Percentiles rank a stretch among this genome's conserved stretches.
phyloP scores from a whole-genome alignment of 2,329 filamentous ascomycete genomes.

The Diplodia sapinea region DNA sequence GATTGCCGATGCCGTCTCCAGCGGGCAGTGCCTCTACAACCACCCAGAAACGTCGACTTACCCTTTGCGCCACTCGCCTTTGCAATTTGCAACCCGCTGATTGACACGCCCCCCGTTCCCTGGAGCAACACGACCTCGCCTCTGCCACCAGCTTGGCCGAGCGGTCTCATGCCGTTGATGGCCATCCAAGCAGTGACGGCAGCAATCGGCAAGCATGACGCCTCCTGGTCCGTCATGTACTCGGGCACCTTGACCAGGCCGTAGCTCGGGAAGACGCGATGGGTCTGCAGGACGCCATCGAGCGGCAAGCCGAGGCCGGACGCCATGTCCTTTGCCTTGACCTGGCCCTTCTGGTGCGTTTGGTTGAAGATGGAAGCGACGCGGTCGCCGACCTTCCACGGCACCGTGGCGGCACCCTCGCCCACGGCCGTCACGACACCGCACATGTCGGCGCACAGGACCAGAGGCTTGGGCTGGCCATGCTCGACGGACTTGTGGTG shows the following conservation, averaged over 20 bases:
- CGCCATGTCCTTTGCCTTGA: constrained; percentile 61
- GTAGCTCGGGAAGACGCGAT: constrained; percentile 64
- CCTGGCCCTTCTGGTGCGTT: constrained; percentile 63
- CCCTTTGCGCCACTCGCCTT: constrained; percentile 50
- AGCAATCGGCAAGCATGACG: constrained; percentile 65
- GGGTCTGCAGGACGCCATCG: constrained; percentile 62
- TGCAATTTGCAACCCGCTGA: constrained; percentile 50
- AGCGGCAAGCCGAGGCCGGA: constrained; percentile 67
- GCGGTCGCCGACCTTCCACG: constrained; percentile 65
- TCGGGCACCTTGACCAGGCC: constrained; percentile 63
- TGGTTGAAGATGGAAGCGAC: constrained; percentile 69
- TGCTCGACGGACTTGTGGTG: constrained; percentile 63
- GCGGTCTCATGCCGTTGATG: constrained; percentile 64
- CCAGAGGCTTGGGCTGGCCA: constrained; percentile 52
- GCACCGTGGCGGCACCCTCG: constrained; percentile 47
- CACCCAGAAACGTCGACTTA: not conserved
- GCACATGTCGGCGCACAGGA: constrained; percentile 75
- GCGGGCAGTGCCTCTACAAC: no score
- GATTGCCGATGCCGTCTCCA: no score
- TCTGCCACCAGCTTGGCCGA: constrained; percentile 57
- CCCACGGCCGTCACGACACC: constrained; percentile 63
- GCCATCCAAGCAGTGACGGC: constrained; percentile 70
- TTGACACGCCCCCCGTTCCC: constrained; percentile 53
- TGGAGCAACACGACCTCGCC: constrained; percentile 49
- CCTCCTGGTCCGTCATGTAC: constrained; percentile 65